These are phyloP conservation scores for Eucalyptus sp. DNA, from an alignment of 345 rosid genomes.

Conservation along the genomic window DNA sequence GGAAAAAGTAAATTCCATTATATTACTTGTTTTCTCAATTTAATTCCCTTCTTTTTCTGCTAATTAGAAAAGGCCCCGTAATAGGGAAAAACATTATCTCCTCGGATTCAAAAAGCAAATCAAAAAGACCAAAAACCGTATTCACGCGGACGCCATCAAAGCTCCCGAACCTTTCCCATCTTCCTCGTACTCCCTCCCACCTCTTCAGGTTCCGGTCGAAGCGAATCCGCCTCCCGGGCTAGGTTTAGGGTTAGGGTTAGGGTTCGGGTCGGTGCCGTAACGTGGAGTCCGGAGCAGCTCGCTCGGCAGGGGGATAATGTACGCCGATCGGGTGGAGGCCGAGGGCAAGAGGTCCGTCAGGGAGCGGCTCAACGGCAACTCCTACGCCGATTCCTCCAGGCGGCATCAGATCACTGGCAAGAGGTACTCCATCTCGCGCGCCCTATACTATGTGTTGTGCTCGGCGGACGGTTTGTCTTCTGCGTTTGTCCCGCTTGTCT, in stretches of 20 bases:
- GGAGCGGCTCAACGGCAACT: conserved; percentile 72
- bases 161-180: not conserved
- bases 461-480: not conserved
- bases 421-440: conserved; percentile 26
- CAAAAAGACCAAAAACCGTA: not conserved
- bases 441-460: not conserved
- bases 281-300: not conserved
- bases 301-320: conserved; percentile 29
- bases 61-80: not conserved
- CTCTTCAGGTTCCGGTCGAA: not conserved
- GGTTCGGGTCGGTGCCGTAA: not conserved
- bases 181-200: not conserved
- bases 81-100: not conserved
- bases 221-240: not conserved
- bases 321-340: conserved; percentile 87
- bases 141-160: not conserved
- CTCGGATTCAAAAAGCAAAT: not conserved
- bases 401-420: conserved; percentile 63
- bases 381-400: conserved; percentile 34
- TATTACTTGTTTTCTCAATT: not conserved
- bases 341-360: conserved; percentile 40
- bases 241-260: conserved; percentile 28
- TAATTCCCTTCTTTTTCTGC: not conserved
- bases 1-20: not conserved
- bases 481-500: not conserved